Evolutionary conservation across 441 rosid species (phyloP), one percentile per base, ranked within the genome.

Genomic region (Euphorbia celastroides): DNA sequence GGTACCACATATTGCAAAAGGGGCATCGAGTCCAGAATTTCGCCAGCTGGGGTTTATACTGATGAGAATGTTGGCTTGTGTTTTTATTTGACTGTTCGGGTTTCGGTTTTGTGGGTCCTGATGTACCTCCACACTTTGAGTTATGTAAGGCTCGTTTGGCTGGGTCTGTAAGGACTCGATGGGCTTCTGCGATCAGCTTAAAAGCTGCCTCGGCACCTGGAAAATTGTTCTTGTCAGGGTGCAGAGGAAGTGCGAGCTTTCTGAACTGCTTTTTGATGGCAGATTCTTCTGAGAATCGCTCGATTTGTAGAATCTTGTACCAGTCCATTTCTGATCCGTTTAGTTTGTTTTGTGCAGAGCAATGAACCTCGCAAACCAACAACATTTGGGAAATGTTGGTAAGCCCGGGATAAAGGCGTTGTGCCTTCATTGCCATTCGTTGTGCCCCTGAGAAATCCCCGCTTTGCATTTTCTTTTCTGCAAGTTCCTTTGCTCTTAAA

Each of bases 201-300:
- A 92, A 95, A 64, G 99, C 99, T 74, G 90, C 84, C 74, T 95
- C 99, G 14, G 99, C 96, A 19, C 99, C 98, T 62, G 93, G 78
- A 72, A 89, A 85, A 69, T 83, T 85, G 70, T 88, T 94, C 72
- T 88, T 95, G 74, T 95, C 98, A 0, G 98, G 99, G 77, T 95
- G 99, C 52, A 95, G 94, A 17, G 59, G 69, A 52, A 92, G 87
- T 2, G 99, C 99, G 63, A 86, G 79, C 86, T 88, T 94, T 70
- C 75, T 83, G 72, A 83, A 94, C 78, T 92, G 98, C 82, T 90
- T 92, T 85, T 80, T 87, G 64, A 94, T 83, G 23, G 79, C 67
- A 41, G 73, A 70, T 58, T 86, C 96, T 66, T 94, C 96, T 14
- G 90, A 83, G 3, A 72, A 76, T 12, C 54, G 82, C 30, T 83